Evolutionary conservation across 2,329 filamentous ascomycete species (phyloP), one percentile per base, ranked within the genome.

Genomic region (Atkinsonella texensis): DNA sequence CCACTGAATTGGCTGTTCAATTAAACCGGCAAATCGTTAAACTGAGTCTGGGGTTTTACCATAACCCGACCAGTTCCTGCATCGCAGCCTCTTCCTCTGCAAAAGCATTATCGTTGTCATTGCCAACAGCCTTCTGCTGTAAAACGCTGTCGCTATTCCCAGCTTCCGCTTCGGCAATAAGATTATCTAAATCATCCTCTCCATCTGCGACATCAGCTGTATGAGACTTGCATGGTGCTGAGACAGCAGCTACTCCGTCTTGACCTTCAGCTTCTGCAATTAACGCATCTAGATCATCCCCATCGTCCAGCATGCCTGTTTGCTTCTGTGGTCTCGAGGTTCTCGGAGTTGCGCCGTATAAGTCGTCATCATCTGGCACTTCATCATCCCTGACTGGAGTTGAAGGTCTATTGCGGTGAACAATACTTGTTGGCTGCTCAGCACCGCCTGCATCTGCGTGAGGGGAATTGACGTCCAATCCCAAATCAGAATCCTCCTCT

Each of bases 71-170:
- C 75, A 81, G 78, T 56, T 80, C 80, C 39, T 76, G 79, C 80
- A 89, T 83, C 1, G 77, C 82, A 54, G 81, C 83, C 65, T 85
- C 80, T 13, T 85, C 82, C 50, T 83, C 81, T 1, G 73, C 76
- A 62, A 78, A 81, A 23, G 71, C 65, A 38, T 74, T 63, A 1
- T 43, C 17, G 2, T 13, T 15, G 11, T 33, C 12, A n/a, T 32
- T 15, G 8, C 12, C 51, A 35, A 45, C 4, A 64, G 58, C 28
- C 15, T 48, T 6, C n/a, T n/a, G 33, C 48, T 10, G 45, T 3
- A 20, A 38, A 5, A 13, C 42, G 45, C 49, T 39, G 8, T 42
- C 40, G 40, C 28, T 11, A 39, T 62, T 59, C 11, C 53, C 57
- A 4, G 18, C 53, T 55, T 73, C 70, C 0, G 71, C 70, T 58